A percentile compares a stretch with the other conserved stretches of the same genome.
Conservation (phyloP, 441 rosid genomes). For the Aleurites moluccanus region DNA sequence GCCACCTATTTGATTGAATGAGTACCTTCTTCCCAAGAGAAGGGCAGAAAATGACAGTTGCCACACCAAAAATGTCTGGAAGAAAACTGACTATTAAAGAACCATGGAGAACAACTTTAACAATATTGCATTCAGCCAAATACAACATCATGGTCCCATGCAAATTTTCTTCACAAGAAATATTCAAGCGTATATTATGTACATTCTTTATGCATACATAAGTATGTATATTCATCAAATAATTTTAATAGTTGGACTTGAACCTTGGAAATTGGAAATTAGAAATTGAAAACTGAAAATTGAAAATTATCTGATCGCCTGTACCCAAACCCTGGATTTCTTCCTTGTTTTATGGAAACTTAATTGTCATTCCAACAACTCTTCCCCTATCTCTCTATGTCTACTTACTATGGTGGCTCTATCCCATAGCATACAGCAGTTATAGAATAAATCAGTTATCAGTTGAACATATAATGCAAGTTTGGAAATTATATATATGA, state of each 20-base stretch:
- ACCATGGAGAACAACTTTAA: conserved; percentile 4
- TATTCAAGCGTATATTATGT: not conserved
- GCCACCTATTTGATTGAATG: conserved; percentile 59
- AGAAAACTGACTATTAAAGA: conserved; percentile 6
- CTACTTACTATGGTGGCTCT: no score
- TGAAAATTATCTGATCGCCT: not conserved
- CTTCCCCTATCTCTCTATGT: not conserved
- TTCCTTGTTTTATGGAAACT: not conserved
- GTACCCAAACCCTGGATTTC: not conserved
- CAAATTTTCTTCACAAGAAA: no score
- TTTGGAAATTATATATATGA: not conserved
- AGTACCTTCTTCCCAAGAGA: conserved; percentile 62
- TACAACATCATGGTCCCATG: not conserved
- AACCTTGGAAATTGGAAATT: no score
- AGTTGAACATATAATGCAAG: not conserved
- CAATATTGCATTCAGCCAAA: not conserved
- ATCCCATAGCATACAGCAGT: not conserved
- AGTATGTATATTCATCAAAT: not conserved
- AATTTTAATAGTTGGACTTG: not conserved
- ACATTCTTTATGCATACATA: not conserved
- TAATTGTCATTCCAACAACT: not conserved
- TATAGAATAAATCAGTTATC: not conserved
- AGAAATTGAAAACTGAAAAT: no score
- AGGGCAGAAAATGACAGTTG: conserved; percentile 65
- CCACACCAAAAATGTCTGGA: conserved; percentile 88